Conservation (phyloP, 305 asterid species). For the Fraxinus greggii region DNA sequence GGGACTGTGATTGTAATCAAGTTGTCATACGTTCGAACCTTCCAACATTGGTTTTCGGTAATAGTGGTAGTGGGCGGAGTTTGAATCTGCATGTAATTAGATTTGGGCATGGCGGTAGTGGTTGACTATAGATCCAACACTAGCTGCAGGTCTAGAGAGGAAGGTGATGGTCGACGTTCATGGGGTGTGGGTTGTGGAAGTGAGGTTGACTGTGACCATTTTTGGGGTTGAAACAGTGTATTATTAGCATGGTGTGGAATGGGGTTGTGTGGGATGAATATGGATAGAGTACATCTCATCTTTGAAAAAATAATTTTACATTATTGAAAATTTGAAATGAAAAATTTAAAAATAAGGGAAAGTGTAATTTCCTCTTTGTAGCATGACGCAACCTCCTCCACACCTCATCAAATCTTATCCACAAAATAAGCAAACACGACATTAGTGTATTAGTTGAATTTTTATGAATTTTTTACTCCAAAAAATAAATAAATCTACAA, state of each 20-base stretch:
- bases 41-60: conserved; percentile 31
- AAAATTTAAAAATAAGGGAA: no score
- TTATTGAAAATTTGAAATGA: no score
- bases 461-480: background rate
- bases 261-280: no score
- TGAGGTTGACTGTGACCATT: background rate
- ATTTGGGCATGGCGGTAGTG: background rate
- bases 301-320: no score
- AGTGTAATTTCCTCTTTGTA: no score
- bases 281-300: background rate
- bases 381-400: background rate
- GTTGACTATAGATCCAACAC: no score
- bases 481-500: background rate
- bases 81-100: background rate
- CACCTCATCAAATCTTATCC: background rate
- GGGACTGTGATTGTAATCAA: conserved; percentile 69
- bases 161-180: background rate
- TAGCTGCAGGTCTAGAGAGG: background rate
- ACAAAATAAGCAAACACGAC: background rate
- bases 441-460: background rate
- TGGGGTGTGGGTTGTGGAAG: background rate
- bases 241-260: background rate
- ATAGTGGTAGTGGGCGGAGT: background rate
- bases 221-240: background rate
- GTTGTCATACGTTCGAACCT: conserved; percentile 82